Percentiles rank a stretch among this genome's conserved stretches.
phyloP scores from a whole-genome alignment of 805 yeast species.

The Ogataea populi-albae region DNA sequence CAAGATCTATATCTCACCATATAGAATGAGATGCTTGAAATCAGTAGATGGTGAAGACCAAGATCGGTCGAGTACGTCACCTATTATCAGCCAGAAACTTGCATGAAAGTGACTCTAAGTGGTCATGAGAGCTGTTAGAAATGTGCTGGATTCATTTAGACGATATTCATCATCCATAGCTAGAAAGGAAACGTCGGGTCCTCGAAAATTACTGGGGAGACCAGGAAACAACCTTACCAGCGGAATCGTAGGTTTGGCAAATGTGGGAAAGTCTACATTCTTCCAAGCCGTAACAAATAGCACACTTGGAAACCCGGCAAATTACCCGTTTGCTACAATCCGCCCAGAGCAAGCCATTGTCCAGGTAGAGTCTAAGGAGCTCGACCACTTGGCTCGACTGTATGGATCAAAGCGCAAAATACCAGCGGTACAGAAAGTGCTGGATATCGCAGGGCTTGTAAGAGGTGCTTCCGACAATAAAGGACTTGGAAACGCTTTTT shows the following conservation, averaged over 20 bases:
- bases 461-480: constrained; percentile 63
- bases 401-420: constrained; percentile 50
- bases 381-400: constrained; percentile 45
- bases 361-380: constrained; percentile 47
- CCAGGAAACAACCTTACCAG: constrained; percentile 37
- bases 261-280: constrained; percentile 60
- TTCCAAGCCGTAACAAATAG: constrained; percentile 61
- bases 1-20: too few relatives aligned
- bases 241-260: constrained; percentile 62
- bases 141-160: too few relatives aligned
- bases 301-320: constrained; percentile 63
- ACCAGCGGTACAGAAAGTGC: constrained; percentile 56
- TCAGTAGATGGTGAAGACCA: too few relatives aligned
- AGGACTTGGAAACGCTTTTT: constrained; percentile 72
- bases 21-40: too few relatives aligned
- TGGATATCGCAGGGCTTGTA: constrained; percentile 70
- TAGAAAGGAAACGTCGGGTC: constrained; percentile 5
- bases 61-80: too few relatives aligned
- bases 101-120: too few relatives aligned
- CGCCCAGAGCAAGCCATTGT: constrained; percentile 67
- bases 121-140: too few relatives aligned
- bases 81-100: too few relatives aligned
- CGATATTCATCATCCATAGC: background rate
- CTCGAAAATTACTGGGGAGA: constrained; percentile 28
- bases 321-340: constrained; percentile 73